phyloP scores from a whole-genome alignment of 306 rosid species.

The Lithocarpus polystachyus region DNA sequence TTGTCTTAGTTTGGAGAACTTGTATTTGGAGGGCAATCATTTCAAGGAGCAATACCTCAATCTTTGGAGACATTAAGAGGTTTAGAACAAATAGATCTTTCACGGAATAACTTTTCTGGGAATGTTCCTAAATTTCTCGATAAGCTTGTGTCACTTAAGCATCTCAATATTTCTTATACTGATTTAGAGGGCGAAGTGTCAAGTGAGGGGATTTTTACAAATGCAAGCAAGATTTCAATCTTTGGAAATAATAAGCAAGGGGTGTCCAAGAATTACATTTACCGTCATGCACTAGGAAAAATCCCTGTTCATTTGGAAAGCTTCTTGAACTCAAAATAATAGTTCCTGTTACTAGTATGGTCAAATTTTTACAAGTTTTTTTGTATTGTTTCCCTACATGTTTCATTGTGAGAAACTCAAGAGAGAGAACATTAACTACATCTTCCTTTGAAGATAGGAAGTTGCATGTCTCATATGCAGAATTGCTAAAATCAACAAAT shows the following conservation, averaged over 20 bases:
- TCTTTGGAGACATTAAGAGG: constrained; percentile 33
- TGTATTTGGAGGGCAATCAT: constrained; percentile 37
- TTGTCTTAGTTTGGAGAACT: constrained; percentile 27
- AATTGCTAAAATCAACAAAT: constrained; percentile 16
- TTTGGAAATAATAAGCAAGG: constrained; percentile 31
- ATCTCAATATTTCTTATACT: constrained; percentile 34
- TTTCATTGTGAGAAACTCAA: constrained; percentile 8
- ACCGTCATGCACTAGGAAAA: constrained; percentile 19
- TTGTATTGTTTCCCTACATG: constrained; percentile 3
- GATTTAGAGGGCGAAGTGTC: constrained; percentile 36
- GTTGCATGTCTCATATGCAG: constrained; percentile 26
- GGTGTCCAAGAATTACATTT: constrained; percentile 32
- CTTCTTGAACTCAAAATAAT: constrained; percentile 7
- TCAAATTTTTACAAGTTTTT: constrained; percentile 6
- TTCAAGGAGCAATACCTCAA: constrained; percentile 36
- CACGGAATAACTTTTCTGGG: constrained; percentile 34
- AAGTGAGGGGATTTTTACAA: constrained; percentile 27
- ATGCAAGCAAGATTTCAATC: constrained; percentile 18
- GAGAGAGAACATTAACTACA: constrained; percentile 5
- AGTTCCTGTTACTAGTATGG: constrained; percentile 18
- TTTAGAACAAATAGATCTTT: constrained; percentile 30
- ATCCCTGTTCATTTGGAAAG: not conserved
- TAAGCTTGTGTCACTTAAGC: constrained; percentile 10
- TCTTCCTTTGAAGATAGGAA: not conserved
- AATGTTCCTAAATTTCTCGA: constrained; percentile 34